Percentiles rank a stretch among this genome's conserved stretches.
Evolutionary conservation across 257 asterid species (phyloP).

Genomic region (Penstemon barbatus): DNA sequence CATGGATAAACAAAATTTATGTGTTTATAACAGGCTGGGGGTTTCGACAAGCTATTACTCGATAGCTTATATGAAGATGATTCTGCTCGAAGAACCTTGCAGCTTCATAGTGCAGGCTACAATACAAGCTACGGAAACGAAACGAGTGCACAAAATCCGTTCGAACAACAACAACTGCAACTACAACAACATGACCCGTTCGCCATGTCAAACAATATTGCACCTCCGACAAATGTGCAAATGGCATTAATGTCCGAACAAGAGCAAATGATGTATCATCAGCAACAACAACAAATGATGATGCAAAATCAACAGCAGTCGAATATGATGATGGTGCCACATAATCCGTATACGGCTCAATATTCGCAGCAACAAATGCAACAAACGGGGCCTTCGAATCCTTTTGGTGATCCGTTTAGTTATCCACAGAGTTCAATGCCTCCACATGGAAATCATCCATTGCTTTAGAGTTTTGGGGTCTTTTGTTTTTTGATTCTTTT

Average conservation of each 20-base stretch:
- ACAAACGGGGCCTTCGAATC: slow-evolving; percentile 39
- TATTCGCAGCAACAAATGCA: slow-evolving; percentile 47
- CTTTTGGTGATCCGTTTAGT: slow-evolving; percentile 67
- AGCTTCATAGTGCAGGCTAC: slow-evolving; percentile 68
- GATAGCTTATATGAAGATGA: slow-evolving; percentile 91
- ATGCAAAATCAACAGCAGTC: slow-evolving; percentile 35
- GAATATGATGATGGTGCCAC: slow-evolving; percentile 43
- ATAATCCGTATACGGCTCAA: slow-evolving; percentile 42
- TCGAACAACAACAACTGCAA: slow-evolving; percentile 23
- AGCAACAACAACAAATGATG: slow-evolving; percentile 10
- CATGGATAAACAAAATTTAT: too few species aligned
- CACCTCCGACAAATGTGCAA: slow-evolving; percentile 63
- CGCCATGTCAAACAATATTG: slow-evolving; percentile 52
- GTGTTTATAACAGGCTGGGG: slow-evolving; percentile 58
- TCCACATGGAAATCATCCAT: slow-evolving; percentile 48
- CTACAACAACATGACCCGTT: slow-evolving; percentile 45
- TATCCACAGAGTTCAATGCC: slow-evolving; percentile 46
- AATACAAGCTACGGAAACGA: slow-evolving; percentile 42
- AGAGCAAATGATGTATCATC: slow-evolving; percentile 36
- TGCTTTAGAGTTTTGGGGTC: slow-evolving; percentile 43
- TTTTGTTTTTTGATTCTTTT: not conserved
- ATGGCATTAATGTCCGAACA: slow-evolving; percentile 67
- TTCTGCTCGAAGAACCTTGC: slow-evolving; percentile 56
- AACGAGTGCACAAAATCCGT: slow-evolving; percentile 34
- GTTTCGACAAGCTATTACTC: slow-evolving; percentile 68